phyloP scores from a whole-genome alignment of 2,329 filamentous ascomycete species.

The Beauveria rudraprayagi region DNA sequence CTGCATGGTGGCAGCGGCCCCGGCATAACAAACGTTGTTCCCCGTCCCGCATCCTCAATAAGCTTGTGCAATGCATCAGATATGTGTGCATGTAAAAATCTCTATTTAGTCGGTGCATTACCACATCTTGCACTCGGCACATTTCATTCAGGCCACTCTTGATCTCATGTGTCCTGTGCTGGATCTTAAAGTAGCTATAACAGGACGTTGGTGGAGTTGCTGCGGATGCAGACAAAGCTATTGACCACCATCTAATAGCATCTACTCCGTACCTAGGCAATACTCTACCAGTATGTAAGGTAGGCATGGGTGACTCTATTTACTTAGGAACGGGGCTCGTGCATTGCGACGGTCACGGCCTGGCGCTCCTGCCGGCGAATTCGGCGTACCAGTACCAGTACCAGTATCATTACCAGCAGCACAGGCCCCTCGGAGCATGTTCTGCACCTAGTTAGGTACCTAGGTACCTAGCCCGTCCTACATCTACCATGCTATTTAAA shows the following conservation, averaged over 20 bases:
- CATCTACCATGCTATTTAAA: background rate
- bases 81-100: background rate
- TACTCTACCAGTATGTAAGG: too few relatives aligned
- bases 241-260: too few relatives aligned
- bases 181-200: background rate
- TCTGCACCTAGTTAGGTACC: background rate
- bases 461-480: background rate
- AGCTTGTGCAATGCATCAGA: background rate
- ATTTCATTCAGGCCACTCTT: background rate
- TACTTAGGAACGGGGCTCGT: background rate
- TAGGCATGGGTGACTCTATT: too few relatives aligned
- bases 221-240: background rate
- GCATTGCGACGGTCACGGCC: background rate
- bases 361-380: background rate
- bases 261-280: too few relatives aligned
- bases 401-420: background rate
- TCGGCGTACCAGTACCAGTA: background rate
- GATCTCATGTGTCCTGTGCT: background rate
- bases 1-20: background rate
- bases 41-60: background rate
- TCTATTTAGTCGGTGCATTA: background rate
- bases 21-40: background rate
- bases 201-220: background rate
- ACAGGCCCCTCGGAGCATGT: background rate
- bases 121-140: background rate